A percentile compares a stretch with the other conserved stretches of the same genome.
phyloP scores from a whole-genome alignment of 2,329 filamentous ascomycete genomes.

The Dactylella cylindrospora region DNA sequence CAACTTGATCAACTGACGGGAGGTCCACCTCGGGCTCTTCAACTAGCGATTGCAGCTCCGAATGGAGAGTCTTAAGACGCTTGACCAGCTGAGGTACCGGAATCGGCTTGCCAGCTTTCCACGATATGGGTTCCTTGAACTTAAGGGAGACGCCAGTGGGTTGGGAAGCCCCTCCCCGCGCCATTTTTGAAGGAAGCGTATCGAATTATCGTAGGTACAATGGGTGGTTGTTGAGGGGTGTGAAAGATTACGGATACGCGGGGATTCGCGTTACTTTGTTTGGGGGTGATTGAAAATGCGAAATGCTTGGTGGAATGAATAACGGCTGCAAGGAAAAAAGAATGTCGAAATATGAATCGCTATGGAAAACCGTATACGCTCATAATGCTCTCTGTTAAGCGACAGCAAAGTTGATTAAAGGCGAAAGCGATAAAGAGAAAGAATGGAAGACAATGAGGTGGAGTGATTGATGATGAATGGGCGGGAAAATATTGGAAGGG shows the following conservation, averaged over 20 bases:
- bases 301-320: conserved; percentile 21
- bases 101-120: conserved; percentile 89
- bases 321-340: conserved; percentile 1
- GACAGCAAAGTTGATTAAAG: too few species aligned
- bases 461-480: too few species aligned
- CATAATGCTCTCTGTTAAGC: background rate
- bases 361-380: conserved; percentile 10
- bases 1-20: conserved; percentile 78
- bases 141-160: conserved; percentile 56
- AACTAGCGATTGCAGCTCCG: conserved; percentile 81
- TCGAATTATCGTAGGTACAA: background rate
- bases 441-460: too few species aligned
- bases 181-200: conserved; percentile 20
- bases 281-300: conserved; percentile 8
- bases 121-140: conserved; percentile 85
- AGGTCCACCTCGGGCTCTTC: conserved; percentile 76
- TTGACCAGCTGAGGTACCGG: conserved; percentile 76
- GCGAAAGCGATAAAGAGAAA: too few species aligned
- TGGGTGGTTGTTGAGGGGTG: conserved; percentile 10
- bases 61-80: conserved; percentile 75
- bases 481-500: background rate
- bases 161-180: conserved; percentile 42
- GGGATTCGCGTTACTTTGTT: conserved; percentile 37
- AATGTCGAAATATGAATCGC: conserved; percentile 2
- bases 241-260: too few species aligned